A percentile compares a stretch with the other conserved stretches of the same genome.
These are phyloP conservation scores for Orychophragmus violaceus DNA, from an alignment of 345 rosid species.

Conservation along the genomic window DNA sequence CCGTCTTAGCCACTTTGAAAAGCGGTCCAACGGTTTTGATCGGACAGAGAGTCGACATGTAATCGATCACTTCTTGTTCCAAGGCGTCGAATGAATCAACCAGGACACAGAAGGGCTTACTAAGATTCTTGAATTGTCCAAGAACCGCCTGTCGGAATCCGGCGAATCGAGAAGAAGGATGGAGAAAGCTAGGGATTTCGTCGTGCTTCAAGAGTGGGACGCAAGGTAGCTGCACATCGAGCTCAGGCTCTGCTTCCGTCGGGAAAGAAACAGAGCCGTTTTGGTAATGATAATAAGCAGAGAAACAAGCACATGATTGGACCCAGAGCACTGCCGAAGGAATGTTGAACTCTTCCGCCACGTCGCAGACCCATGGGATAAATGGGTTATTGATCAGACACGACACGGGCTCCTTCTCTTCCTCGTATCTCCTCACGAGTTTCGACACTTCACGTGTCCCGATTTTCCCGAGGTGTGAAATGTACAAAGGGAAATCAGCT, in stretches of 20 bases:
- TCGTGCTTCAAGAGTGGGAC: slow-evolving; percentile 58
- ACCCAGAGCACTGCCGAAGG: slow-evolving; percentile 87
- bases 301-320: slow-evolving; percentile 68
- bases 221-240: slow-evolving; percentile 55
- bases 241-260: slow-evolving; percentile 38
- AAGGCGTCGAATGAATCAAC: slow-evolving; percentile 65
- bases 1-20: slow-evolving; percentile 42
- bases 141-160: slow-evolving; percentile 40
- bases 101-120: slow-evolving; percentile 52
- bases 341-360: slow-evolving; percentile 51
- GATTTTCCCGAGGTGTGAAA: slow-evolving; percentile 42
- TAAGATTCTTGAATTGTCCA: slow-evolving; percentile 46
- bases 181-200: slow-evolving; percentile 69
- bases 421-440: slow-evolving; percentile 35
- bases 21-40: slow-evolving; percentile 68
- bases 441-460: slow-evolving; percentile 40
- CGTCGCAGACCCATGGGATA: slow-evolving; percentile 73
- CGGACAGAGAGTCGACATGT: slow-evolving; percentile 52
- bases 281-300: slow-evolving; percentile 57
- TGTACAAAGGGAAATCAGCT: slow-evolving; percentile 32
- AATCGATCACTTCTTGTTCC: slow-evolving; percentile 53
- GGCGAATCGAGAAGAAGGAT: slow-evolving; percentile 41
- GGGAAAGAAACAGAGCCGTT: slow-evolving; percentile 52
- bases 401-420: slow-evolving; percentile 45
- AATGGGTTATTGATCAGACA: slow-evolving; percentile 74